Conservation (phyloP, 306 rosid genomes). For the Boehmeria nivea region DNA sequence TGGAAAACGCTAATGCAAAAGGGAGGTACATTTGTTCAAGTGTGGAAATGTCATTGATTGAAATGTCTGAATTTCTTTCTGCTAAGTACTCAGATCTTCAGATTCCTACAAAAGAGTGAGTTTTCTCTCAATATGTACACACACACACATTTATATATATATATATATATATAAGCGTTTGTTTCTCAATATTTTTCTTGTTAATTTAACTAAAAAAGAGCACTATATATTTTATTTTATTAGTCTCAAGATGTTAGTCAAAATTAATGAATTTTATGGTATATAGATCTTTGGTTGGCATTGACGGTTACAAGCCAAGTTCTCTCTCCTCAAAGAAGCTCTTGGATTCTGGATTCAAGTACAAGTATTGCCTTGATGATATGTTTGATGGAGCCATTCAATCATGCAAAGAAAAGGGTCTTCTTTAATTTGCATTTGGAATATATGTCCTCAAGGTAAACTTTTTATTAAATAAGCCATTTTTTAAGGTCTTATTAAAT, state of each 20-base stretch:
- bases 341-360: constrained; percentile 43
- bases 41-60: constrained; percentile 19
- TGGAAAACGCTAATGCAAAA: constrained; percentile 43
- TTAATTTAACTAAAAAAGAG: no score
- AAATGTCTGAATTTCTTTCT: constrained; percentile 23
- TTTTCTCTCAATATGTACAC: neutral
- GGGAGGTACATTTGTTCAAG: constrained; percentile 64
- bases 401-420: constrained; percentile 40
- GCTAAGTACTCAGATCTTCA: constrained; percentile 40
- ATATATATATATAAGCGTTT: neutral
- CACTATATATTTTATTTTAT: neutral
- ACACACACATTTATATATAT: neutral
- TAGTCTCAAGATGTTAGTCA: neutral
- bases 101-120: constrained; percentile 50
- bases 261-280: neutral
- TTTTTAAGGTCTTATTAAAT: no score
- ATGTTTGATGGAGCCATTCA: constrained; percentile 40
- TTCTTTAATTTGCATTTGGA: constrained; percentile 7
- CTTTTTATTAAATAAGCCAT: no score
- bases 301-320: constrained; percentile 14
- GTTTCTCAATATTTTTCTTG: no score
- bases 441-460: no score
- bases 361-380: constrained; percentile 42
- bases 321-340: constrained; percentile 41
- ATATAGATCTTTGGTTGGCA: constrained; percentile 27